Base-by-base conservation (phyloP, 2,329 filamentous ascomycete species). In the Trichoderma lentiforme region DNA sequence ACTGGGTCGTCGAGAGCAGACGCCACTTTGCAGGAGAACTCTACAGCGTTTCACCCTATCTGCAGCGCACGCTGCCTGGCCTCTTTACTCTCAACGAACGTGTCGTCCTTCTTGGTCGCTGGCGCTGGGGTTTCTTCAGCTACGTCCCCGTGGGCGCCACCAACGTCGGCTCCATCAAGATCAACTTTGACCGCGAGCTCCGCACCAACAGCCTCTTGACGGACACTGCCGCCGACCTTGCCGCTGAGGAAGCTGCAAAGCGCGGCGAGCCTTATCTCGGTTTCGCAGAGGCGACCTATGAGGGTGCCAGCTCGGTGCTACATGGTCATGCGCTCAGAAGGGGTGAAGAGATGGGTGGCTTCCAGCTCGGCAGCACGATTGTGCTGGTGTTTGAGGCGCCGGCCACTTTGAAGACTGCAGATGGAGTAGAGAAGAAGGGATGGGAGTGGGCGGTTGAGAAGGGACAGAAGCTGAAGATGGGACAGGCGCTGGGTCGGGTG, bases 11-110 rank as follows among this genome's bases (percentile, higher is more conserved):
- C 39, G 93, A 98, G 82, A 91, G 91, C 75, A 91, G 97, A 57
- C 93, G 96, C n/a, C 96, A 99, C 84, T 99, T 99, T 80, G 95
- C 96, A 0, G 96, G 96, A 72, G 97, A 99, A 82, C 87, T 99
- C 9, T 99, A 93, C 85, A 95, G 92, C 69, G 96, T 99, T 5
- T 97, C 94, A 0, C 96, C 96, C 0, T 99, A 98, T 82, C 88
- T 99, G 14, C 95, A 98, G 81, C 92, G 93, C 75, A 97, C 93
- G 0, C 87, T 99, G 0, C 96, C 96, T 0, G 95, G 95, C 2
- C 89, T 99, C 1, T 99, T 99, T 84, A 98, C 95, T 0, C 86
- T 99, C 24, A 99, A 99, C 82, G 96, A 99, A 83, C 91, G 96
- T 70, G 94, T 99, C 28, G 96, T 97, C 1, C 89, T 99, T 0